Percentiles rank a stretch among this genome's conserved stretches.
phyloP scores from a whole-genome alignment of 2,329 filamentous ascomycete genomes.

The Colletotrichum lupini region DNA sequence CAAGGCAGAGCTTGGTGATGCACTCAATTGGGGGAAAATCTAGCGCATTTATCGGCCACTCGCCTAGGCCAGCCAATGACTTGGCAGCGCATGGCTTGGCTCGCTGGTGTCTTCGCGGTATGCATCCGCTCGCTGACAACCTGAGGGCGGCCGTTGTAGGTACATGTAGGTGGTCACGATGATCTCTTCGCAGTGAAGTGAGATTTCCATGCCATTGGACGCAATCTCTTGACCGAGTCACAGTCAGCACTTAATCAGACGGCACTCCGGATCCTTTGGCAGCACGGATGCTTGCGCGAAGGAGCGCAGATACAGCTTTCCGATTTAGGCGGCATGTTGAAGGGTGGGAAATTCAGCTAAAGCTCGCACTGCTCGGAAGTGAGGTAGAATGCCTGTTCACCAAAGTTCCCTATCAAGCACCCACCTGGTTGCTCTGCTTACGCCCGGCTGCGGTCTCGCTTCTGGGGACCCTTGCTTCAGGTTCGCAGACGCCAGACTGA shows the following conservation, averaged over 20 bases:
- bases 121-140: background rate
- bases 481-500: background rate
- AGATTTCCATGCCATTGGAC: background rate
- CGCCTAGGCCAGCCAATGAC: background rate
- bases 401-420: conserved; percentile 17
- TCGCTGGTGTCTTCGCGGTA: background rate
- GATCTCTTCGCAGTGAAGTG: background rate
- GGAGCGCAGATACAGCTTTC: background rate
- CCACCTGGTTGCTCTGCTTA: conserved; percentile 10
- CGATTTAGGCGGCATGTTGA: background rate
- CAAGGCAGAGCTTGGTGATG: background rate
- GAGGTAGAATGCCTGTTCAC: background rate
- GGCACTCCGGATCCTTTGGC: background rate
- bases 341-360: background rate
- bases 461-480: conserved; percentile 18
- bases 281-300: background rate
- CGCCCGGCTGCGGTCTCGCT: conserved; percentile 27
- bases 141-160: background rate
- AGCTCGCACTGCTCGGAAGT: conserved; percentile 1
- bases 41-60: background rate
- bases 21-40: background rate
- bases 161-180: background rate
- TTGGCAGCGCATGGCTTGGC: background rate
- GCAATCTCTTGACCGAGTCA: background rate
- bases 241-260: conserved; percentile 13